Evolutionary conservation across 2,329 filamentous ascomycete species (phyloP).

Genomic region (Chaetomiaceae sp.): DNA sequence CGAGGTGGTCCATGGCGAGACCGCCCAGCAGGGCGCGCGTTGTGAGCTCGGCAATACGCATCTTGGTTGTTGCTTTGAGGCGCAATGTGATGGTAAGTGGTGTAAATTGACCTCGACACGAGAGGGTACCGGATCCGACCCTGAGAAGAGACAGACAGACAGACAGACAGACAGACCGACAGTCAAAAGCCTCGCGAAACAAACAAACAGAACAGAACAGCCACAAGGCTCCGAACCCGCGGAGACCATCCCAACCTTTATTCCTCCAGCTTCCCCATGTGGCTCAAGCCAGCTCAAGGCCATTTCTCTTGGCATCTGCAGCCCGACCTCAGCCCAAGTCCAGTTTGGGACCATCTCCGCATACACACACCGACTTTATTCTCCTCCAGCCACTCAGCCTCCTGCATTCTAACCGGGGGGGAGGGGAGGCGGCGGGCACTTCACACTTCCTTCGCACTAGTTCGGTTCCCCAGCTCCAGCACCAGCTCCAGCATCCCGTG

Average conservation of each 20-base stretch:
- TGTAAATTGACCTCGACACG: not conserved
- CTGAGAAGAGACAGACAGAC: not conserved
- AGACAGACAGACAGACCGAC: too few relatives aligned
- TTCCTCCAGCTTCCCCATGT: not conserved
- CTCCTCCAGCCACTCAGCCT: not conserved
- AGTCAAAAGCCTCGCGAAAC: too few relatives aligned
- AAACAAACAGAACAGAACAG: not conserved
- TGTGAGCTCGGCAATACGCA: conserved; percentile 11
- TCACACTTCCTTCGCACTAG: too few relatives aligned
- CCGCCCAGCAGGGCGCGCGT: conserved; percentile 12
- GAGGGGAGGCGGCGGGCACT: too few relatives aligned
- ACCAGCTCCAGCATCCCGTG: too few relatives aligned
- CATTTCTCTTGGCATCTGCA: not conserved
- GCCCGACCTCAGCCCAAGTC: conserved; percentile 1
- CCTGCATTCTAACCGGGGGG: not conserved
- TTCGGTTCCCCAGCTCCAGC: too few relatives aligned
- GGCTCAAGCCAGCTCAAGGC: not conserved
- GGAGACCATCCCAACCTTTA: not conserved
- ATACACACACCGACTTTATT: not conserved
- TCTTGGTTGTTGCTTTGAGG: not conserved
- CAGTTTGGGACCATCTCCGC: not conserved
- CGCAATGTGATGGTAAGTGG: not conserved
- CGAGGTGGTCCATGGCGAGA: conserved; percentile 3
- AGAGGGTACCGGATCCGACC: not conserved
- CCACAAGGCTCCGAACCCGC: not conserved